These are phyloP conservation scores for Sporothrix euskadiensis DNA, from an alignment of 2,329 filamentous ascomycete genomes.

Conservation along the genomic window DNA sequence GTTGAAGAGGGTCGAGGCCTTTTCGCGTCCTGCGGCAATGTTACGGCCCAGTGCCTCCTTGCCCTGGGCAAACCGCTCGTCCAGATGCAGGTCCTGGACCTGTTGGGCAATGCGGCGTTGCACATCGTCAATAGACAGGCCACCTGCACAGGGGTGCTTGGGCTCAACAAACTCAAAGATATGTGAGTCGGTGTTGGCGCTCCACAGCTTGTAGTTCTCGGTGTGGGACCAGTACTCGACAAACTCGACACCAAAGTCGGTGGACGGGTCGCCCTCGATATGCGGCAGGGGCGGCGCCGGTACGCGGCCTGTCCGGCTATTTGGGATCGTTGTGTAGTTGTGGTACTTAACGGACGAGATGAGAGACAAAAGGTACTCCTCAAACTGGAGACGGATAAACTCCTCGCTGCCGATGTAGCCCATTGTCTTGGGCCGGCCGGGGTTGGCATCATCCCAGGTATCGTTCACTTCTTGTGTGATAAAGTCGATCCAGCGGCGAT, in stretches of 20 bases:
- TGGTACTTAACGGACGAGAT: slow-evolving; percentile 90
- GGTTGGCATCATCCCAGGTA: slow-evolving; percentile 93
- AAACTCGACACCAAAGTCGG: slow-evolving; percentile 82
- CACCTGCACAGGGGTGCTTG: slow-evolving; percentile 88
- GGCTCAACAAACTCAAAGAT: slow-evolving; percentile 95
- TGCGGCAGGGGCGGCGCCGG: slow-evolving; percentile 53
- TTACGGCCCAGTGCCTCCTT: slow-evolving; percentile 86
- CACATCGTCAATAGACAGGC: slow-evolving; percentile 89
- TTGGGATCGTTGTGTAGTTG: slow-evolving; percentile 61
- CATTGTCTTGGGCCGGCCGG: slow-evolving; percentile 85
- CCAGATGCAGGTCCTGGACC: slow-evolving; percentile 88
- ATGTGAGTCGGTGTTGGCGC: slow-evolving; percentile 75
- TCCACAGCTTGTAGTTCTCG: slow-evolving; percentile 89
- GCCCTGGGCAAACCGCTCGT: slow-evolving; percentile 82
- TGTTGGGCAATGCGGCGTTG: slow-evolving; percentile 87
- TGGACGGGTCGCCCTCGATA: slow-evolving; percentile 78
- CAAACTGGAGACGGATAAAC: slow-evolving; percentile 94
- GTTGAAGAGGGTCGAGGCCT: slow-evolving; percentile 83
- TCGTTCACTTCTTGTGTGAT: slow-evolving; percentile 91
- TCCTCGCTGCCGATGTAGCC: slow-evolving; percentile 95
- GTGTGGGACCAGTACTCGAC: slow-evolving; percentile 84
- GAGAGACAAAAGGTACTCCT: slow-evolving; percentile 90
- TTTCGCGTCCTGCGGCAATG: slow-evolving; percentile 82
- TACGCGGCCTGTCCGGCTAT: slow-evolving; percentile 53
- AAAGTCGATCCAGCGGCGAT: slow-evolving; percentile 95